Conservation (phyloP, 1,284 basidiomycete genomes). For the Neolentinus lepideus region DNA sequence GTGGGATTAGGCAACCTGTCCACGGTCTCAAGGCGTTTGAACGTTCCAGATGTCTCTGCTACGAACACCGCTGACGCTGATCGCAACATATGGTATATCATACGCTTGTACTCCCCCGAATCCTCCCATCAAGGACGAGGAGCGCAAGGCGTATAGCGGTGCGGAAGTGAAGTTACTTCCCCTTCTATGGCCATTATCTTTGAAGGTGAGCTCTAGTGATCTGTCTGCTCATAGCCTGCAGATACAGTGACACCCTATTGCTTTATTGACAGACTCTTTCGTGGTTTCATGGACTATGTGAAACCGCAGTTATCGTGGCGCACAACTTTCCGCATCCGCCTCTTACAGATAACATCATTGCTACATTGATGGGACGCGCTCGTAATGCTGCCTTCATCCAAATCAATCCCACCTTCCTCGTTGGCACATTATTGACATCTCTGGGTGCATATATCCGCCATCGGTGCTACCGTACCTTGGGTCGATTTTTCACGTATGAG, state of each 20-base stretch:
- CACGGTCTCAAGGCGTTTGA: too few species aligned
- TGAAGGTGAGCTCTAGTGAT: neutral
- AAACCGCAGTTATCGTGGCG: neutral
- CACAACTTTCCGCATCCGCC: neutral
- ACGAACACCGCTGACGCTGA: neutral
- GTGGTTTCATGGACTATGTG: neutral
- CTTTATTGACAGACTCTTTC: neutral
- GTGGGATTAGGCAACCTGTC: too few species aligned
- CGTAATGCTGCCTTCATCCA: neutral
- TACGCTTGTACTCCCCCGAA: neutral
- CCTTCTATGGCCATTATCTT: neutral
- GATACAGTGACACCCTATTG: neutral
- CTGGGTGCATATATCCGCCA: constrained; percentile 11
- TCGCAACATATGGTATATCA: neutral
- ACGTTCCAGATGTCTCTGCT: neutral
- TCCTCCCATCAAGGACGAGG: neutral
- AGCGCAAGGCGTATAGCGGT: neutral
- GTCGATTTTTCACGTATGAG: constrained; percentile 4
- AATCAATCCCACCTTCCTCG: neutral
- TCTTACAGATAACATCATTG: neutral
- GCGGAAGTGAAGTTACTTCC: neutral
- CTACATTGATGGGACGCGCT: neutral
- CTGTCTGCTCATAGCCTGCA: neutral
- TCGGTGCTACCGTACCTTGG: constrained; percentile 11
- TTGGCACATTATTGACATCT: neutral